Evolutionary conservation across 768 basidiomycete genomes (phyloP), one percentile per base, ranked within the genome.

Genomic region (Leccinellum albellum): DNA sequence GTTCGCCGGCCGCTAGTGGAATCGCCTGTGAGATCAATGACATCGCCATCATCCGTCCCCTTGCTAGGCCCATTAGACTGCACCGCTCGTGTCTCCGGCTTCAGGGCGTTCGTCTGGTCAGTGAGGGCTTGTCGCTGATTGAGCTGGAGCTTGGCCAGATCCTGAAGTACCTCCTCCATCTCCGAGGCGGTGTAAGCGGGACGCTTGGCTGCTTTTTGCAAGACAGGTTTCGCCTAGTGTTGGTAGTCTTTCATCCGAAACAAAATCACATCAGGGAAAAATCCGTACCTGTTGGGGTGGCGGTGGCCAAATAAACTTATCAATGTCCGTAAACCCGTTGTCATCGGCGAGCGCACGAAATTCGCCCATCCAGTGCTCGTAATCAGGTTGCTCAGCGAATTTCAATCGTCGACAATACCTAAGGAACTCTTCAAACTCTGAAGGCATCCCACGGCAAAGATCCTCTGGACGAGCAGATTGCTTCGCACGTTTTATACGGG

Each of bases 261-360:
- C 21, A 45, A 46, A 35, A 26, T 24, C 28, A 4, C 10, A 28
- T 44, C 33, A 29, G 9, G 12, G 35, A 51, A 53, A 48, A 15
- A 55, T 51, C 14, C 59, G 13, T 66, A 76, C 70, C 71, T 70
- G 69, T 48, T 66, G 56, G 61, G 62, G 71, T n/a, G 79, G 80
- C 12, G 87, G 84, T 3, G 88, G 88, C 89, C 89, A 91, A 40
- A 89, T 74, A 62, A 91, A 88, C 26, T 76, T 79, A 26, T 87
- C 82, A 52, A 76, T 76, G 21, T 78, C 74, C 3, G 76, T 76
- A 61, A 81, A 88, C 12, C 88, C 89, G 42, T 78, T 71, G 15
- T 85, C 80, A 15, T 74, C 64, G 2, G 84, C 85, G n/a, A 91
- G 79, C 45, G 78, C 78, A 47, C 78, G 71, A 67, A 91, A 91